Conservation (phyloP, 140 eudicot genomes). For the Bidens hawaiensis region DNA sequence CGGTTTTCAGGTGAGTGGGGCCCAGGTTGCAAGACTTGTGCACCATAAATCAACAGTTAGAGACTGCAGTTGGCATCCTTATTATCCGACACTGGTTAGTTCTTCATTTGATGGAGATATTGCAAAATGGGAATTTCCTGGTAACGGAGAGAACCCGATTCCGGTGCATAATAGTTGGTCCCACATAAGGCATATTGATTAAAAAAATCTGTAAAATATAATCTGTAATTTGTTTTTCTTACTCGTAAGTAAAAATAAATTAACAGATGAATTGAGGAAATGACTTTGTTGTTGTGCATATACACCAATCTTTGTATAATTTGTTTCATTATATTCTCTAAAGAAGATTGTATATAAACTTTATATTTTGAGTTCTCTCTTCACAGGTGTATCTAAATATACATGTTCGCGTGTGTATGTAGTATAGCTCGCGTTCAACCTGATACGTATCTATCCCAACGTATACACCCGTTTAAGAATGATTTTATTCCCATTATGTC, state of each 20-base stretch:
- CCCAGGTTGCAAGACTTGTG: conserved; percentile 55
- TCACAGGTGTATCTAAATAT: neutral
- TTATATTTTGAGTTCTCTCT: neutral
- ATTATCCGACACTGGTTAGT: conserved; percentile 78
- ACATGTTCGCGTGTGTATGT: too few relatives aligned
- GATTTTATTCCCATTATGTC: too few relatives aligned
- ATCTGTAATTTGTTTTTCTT: conserved; percentile 6
- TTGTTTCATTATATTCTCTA: neutral
- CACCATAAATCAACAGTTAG: conserved; percentile 80
- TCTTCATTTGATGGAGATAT: conserved; percentile 84
- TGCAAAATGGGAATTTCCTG: conserved; percentile 77
- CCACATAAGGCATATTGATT: conserved; percentile 32
- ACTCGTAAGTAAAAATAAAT: conserved; percentile 1
- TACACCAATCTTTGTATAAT: neutral
- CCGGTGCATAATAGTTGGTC: conserved; percentile 24
- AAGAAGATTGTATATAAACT: conserved; percentile 18
- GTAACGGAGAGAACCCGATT: conserved; percentile 36
- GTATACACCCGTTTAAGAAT: too few relatives aligned
- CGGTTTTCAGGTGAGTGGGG: conserved; percentile 58
- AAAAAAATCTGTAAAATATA: neutral
- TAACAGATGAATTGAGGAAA: conserved; percentile 7
- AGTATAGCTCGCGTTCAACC: too few relatives aligned
- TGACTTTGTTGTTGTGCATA: conserved; percentile 22
- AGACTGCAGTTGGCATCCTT: conserved; percentile 91
- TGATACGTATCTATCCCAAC: too few relatives aligned